Base-by-base conservation (phyloP, 2,329 filamentous ascomycete species). In the Penicillium sp. region DNA sequence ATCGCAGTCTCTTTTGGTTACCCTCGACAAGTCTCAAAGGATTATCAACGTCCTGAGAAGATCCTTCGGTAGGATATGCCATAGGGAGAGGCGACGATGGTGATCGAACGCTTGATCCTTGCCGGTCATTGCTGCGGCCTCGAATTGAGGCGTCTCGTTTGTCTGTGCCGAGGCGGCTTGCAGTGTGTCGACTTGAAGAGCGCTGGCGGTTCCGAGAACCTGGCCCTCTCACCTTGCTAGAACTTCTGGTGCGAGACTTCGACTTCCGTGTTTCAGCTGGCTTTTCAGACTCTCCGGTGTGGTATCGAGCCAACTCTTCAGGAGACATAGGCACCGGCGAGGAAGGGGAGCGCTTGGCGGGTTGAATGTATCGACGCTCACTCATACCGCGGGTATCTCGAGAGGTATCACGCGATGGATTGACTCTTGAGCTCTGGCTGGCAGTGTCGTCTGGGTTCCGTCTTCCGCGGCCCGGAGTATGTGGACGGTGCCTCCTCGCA, bases 321-420 rank as follows among this genome's bases (percentile, higher is more conserved):
- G 92, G 92, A 3, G 92, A 96, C 92, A 97, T 97, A 3, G 92
- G 91, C 2, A 96, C 83, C 0, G 93, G 93, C 0, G 93, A 97
- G 2, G 91, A 95, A 1, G 93, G 93, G 1, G 93, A 97, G 22
- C 89, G 83, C 74, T 96, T 96, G 13, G 86, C 84, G 18, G 89
- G 85, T 68, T 86, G 88, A 60, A 88, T 91, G 61, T 86, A 88
- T 22, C 87, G 83, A 43, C 83, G 81, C 13, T 82, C 78, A 24
- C 81, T 82, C 59, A 89, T 83, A 20, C 89, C 89, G 55, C 89
- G 85, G 40, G 66, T 66, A 20, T 89, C 88, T 61, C 88, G 84
- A 0, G 90, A 91, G 11, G 74, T 72, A 18, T 89, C 87, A 22
- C 86, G 81, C 11, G 79, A 76, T 57, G 73, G 74, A 31, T 78